phyloP scores from a whole-genome alignment of 345 rosid genomes.

The Aquilaria malaccensis region DNA sequence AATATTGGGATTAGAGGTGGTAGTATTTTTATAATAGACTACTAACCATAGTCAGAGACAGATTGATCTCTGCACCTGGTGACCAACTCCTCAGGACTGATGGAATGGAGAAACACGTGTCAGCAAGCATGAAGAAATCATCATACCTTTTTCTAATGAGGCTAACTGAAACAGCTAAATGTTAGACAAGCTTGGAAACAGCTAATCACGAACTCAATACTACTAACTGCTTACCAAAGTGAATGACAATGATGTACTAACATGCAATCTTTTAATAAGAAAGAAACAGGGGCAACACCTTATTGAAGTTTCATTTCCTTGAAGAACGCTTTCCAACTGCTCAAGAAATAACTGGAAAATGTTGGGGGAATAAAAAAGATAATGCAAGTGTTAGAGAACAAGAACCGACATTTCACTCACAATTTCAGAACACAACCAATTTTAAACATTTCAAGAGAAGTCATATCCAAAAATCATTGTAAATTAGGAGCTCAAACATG shows the following conservation, averaged over 20 bases:
- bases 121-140: conserved; percentile 7
- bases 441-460: too few species aligned
- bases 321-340: conserved; percentile 83
- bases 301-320: conserved; percentile 68
- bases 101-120: conserved; percentile 15
- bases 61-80: conserved; percentile 85
- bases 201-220: neutral
- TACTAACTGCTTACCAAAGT: neutral
- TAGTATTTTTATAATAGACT: neutral
- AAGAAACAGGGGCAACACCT: conserved; percentile 33
- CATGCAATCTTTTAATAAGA: neutral
- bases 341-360: conserved; percentile 77
- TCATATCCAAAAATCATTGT: too few species aligned
- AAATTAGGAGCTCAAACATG: too few species aligned
- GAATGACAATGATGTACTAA: neutral
- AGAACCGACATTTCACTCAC: too few species aligned
- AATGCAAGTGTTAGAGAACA: conserved; percentile 1
- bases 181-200: neutral
- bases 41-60: conserved; percentile 87
- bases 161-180: neutral
- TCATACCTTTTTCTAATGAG: conserved; percentile 4
- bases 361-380: conserved; percentile 9
- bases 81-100: conserved; percentile 76
- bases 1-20: too few species aligned
- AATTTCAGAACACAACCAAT: too few species aligned